Evolutionary conservation across 805 yeast species (phyloP).

Genomic region (Pichia nakasei): DNA sequence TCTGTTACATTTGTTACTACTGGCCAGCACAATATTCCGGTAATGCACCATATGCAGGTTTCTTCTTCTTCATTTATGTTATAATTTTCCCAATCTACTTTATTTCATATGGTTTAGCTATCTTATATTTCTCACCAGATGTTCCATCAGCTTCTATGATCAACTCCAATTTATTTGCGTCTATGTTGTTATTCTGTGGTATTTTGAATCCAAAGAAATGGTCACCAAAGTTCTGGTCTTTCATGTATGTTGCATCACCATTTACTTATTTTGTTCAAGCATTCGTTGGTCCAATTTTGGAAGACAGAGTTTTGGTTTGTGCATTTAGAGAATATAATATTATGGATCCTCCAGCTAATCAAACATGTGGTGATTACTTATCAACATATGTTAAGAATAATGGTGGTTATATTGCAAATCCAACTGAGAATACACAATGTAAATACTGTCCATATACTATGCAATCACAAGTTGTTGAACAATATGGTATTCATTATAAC

Average conservation of each 20-base stretch:
- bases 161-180: slow-evolving; percentile 45
- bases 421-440: slow-evolving; percentile 38
- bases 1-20: slow-evolving; percentile 36
- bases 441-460: slow-evolving; percentile 37
- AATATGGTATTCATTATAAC: slow-evolving; percentile 35
- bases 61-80: slow-evolving; percentile 30
- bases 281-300: slow-evolving; percentile 40
- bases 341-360: slow-evolving; percentile 52
- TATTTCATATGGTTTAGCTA: slow-evolving; percentile 45
- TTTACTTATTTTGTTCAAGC: slow-evolving; percentile 61
- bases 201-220: slow-evolving; percentile 46
- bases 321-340: slow-evolving; percentile 36
- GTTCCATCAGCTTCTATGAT: slow-evolving; percentile 59
- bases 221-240: slow-evolving; percentile 77
- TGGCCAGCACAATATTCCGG: slow-evolving; percentile 29
- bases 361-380: slow-evolving; percentile 53
- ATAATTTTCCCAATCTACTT: slow-evolving; percentile 38
- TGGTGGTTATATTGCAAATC: slow-evolving; percentile 51
- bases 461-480: slow-evolving; percentile 37
- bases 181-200: slow-evolving; percentile 59
- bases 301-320: slow-evolving; percentile 44
- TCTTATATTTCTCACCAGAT: slow-evolving; percentile 52
- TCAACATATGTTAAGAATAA: slow-evolving; percentile 30
- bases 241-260: slow-evolving; percentile 67
- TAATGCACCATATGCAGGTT: slow-evolving; percentile 37